Evolutionary conservation across 306 rosid genomes (phyloP).

Genomic region (Lathyrus oleraceus): DNA sequence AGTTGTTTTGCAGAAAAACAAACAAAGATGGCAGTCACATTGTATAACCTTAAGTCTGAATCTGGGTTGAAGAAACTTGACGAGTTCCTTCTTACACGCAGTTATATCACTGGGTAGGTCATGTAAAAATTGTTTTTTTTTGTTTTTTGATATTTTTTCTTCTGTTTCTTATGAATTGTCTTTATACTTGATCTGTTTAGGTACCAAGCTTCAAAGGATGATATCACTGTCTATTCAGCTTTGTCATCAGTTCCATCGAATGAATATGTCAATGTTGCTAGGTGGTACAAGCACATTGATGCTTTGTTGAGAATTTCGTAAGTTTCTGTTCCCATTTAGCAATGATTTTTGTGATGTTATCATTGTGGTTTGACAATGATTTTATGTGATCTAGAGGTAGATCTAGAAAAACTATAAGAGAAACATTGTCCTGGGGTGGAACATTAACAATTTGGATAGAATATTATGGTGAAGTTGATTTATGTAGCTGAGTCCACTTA

Average conservation of each 20-base stretch:
- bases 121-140: not conserved
- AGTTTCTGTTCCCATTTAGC: slow-evolving; percentile 30
- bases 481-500: too few relatives aligned
- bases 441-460: too few relatives aligned
- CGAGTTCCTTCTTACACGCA: slow-evolving; percentile 76
- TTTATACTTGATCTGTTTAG: slow-evolving; percentile 36
- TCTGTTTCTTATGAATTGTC: not conserved
- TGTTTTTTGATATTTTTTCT: not conserved
- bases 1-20: slow-evolving; percentile 38
- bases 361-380: too few relatives aligned
- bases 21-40: slow-evolving; percentile 63
- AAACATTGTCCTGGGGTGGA: too few relatives aligned
- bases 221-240: slow-evolving; percentile 69
- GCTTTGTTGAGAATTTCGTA: slow-evolving; percentile 89
- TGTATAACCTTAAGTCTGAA: slow-evolving; percentile 51
- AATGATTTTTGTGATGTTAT: not conserved
- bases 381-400: too few relatives aligned
- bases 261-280: slow-evolving; percentile 65
- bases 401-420: too few relatives aligned
- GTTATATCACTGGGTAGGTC: slow-evolving; percentile 77
- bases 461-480: too few relatives aligned
- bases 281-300: slow-evolving; percentile 86
- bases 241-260: slow-evolving; percentile 56
- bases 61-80: slow-evolving; percentile 82
- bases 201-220: slow-evolving; percentile 89